phyloP scores from a whole-genome alignment of 2,329 filamentous ascomycete genomes.

The Fusarium anthophilum region DNA sequence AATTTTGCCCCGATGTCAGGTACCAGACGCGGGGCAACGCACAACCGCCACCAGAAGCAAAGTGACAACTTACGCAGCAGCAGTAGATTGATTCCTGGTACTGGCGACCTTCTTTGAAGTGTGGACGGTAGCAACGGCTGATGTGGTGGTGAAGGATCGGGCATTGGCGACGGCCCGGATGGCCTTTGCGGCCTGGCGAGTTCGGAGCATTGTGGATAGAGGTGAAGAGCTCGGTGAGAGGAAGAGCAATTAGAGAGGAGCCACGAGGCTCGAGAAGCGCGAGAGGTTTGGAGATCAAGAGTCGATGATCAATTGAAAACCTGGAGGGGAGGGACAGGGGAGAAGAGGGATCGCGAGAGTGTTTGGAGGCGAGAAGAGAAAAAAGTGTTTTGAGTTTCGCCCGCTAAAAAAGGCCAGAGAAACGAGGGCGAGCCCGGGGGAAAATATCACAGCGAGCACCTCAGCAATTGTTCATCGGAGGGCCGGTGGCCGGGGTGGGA shows the following conservation, averaged over 20 bases:
- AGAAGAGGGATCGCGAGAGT: not conserved
- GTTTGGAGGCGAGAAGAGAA: not conserved
- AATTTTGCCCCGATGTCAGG: not conserved
- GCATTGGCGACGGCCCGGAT: not conserved
- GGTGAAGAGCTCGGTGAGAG: not conserved
- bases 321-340: not conserved
- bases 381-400: not conserved
- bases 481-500: not conserved
- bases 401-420: not conserved
- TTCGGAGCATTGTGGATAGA: not conserved
- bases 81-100: not conserved
- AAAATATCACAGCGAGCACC: not conserved
- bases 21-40: not conserved
- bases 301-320: not conserved
- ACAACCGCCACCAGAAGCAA: not conserved
- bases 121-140: not conserved
- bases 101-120: not conserved
- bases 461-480: not conserved
- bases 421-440: not conserved
- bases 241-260: not conserved
- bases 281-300: not conserved
- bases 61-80: not conserved
- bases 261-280: not conserved
- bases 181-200: not conserved
- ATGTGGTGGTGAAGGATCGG: not conserved